Percentiles rank a stretch among this genome's conserved stretches.
phyloP scores from a whole-genome alignment of 2,329 filamentous ascomycete species.

The Aspergillus terreus region DNA sequence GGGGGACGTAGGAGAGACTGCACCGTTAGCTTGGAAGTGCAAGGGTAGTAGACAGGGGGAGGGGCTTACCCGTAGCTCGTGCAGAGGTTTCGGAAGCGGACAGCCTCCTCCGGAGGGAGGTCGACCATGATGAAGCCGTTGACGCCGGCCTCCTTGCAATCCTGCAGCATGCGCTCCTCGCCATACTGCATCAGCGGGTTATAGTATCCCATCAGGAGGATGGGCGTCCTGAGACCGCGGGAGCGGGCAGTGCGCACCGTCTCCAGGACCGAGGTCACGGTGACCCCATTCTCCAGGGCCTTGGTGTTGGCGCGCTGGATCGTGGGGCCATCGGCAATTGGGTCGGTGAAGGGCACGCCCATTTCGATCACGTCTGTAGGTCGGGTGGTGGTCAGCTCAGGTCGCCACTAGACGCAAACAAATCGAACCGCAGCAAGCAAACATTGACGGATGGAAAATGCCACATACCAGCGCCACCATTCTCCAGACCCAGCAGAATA shows the following conservation, averaged over 20 bases:
- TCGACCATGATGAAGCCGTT: conserved; percentile 98
- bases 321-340: conserved; percentile 94
- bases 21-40: not conserved
- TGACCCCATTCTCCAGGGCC: conserved; percentile 86
- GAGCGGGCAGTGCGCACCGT: conserved; percentile 79
- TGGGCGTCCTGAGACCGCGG: conserved; percentile 72
- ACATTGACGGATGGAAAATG: not conserved
- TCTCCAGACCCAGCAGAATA: conserved; percentile 84
- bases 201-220: conserved; percentile 98
- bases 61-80: conserved; percentile 28
- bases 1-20: conserved; percentile 88
- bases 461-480: conserved; percentile 75
- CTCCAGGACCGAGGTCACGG: conserved; percentile 70
- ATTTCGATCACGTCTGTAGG: conserved; percentile 83
- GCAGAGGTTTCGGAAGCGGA: conserved; percentile 57
- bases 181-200: conserved; percentile 94
- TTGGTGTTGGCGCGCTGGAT: conserved; percentile 94
- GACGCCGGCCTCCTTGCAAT: conserved; percentile 78
- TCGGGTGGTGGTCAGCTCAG: no score
- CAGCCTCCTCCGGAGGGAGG: conserved; percentile 91
- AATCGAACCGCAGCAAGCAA: no score
- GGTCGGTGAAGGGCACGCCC: conserved; percentile 94
- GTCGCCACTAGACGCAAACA: no score
- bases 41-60: not conserved
- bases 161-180: conserved; percentile 80